Conservation (phyloP, 2,329 filamentous ascomycete genomes). For the Fusarium austroafricanum region DNA sequence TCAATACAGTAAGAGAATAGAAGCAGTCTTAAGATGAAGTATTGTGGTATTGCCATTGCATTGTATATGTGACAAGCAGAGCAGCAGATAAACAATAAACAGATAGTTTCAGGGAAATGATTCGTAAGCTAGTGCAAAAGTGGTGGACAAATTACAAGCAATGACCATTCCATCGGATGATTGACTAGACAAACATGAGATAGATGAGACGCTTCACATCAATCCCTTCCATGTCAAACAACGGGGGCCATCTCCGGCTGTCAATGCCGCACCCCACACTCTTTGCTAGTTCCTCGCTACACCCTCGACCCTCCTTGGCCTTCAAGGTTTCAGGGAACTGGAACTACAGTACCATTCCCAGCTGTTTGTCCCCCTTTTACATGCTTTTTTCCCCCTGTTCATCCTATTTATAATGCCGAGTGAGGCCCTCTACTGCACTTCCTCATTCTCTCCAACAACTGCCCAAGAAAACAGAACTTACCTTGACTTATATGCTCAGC, state of each 20-base stretch:
- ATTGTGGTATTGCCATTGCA: constrained; percentile 5
- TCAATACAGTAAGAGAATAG: neutral
- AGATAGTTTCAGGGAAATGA: constrained; percentile 4
- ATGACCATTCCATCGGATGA: constrained; percentile 33
- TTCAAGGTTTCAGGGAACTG: constrained; percentile 29
- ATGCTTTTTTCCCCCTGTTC: constrained; percentile 5
- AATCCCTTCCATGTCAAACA: constrained; percentile 18
- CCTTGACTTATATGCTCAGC: constrained; percentile 22
- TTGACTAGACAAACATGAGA: constrained; percentile 26
- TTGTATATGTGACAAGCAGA: constrained; percentile 6
- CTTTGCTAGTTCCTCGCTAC: constrained; percentile 2
- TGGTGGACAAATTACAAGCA: constrained; percentile 5
- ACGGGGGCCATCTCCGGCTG: constrained; percentile 34
- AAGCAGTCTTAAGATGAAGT: neutral
- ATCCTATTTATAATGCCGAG: constrained; percentile 26
- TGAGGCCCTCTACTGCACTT: constrained; percentile 16
- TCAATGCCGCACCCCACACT: constrained; percentile 41
- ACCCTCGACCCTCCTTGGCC: constrained; percentile 17
- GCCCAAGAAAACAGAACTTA: constrained; percentile 13
- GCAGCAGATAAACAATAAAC: constrained; percentile 11
- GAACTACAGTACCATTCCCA: constrained; percentile 19
- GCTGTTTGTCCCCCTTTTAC: constrained; percentile 28
- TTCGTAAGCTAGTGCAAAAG: neutral
- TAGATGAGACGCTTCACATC: constrained; percentile 18
- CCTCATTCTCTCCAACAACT: constrained; percentile 13